These are phyloP conservation scores for Alnus glutinosa DNA, from an alignment of 306 rosid genomes.

Conservation along the genomic window DNA sequence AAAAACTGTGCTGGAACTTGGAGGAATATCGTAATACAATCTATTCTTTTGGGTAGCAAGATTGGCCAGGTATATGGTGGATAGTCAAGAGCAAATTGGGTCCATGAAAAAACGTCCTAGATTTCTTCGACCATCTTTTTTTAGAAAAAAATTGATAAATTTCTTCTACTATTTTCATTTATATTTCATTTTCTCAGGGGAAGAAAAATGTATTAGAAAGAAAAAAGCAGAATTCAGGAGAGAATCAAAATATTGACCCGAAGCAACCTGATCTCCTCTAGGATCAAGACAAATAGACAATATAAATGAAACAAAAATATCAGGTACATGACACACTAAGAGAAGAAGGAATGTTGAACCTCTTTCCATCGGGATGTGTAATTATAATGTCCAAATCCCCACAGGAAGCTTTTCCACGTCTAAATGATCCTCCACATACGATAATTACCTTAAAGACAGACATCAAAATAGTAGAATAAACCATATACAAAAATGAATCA, in stretches of 20 bases:
- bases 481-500: slow-evolving; percentile 12
- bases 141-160: background rate
- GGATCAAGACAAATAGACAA: background rate
- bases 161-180: background rate
- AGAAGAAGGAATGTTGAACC: slow-evolving; percentile 40
- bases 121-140: background rate
- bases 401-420: slow-evolving; percentile 90
- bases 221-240: background rate
- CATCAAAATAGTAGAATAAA: background rate
- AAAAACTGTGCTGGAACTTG: too few species aligned
- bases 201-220: background rate
- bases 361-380: slow-evolving; percentile 89
- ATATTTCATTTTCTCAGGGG: background rate
- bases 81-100: too few species aligned
- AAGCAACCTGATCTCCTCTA: background rate
- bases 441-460: slow-evolving; percentile 52
- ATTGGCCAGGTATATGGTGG: too few species aligned
- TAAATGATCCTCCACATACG: slow-evolving; percentile 90
- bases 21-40: too few species aligned
- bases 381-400: slow-evolving; percentile 91
- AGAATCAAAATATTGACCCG: background rate
- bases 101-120: background rate
- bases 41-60: background rate
- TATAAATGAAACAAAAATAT: background rate
- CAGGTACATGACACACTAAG: slow-evolving; percentile 3